Percentiles rank a stretch among this genome's conserved stretches.
Evolutionary conservation across 2,329 filamentous ascomycete genomes (phyloP).

Genomic region (Ceratocystis eucalypticola): DNA sequence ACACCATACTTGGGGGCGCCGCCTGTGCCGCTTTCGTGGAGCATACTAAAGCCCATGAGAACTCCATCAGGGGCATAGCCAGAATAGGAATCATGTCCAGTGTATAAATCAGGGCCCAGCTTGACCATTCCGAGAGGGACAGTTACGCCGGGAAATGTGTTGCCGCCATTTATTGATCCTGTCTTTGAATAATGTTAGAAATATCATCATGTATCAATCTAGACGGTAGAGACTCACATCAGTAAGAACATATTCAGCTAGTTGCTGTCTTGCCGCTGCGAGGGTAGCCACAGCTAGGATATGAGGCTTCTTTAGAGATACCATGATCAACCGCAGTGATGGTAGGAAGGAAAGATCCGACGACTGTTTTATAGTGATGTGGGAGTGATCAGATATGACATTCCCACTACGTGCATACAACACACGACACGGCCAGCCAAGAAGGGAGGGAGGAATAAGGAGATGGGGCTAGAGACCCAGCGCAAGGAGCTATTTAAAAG

Average conservation of each 20-base stretch:
- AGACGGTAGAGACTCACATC: slow-evolving; percentile 24
- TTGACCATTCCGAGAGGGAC: slow-evolving; percentile 37
- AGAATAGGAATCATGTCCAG: slow-evolving; percentile 38
- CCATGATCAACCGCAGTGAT: background rate
- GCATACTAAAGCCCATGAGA: slow-evolving; percentile 48
- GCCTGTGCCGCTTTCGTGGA: slow-evolving; percentile 54
- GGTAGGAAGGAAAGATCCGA: background rate
- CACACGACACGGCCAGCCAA: no score
- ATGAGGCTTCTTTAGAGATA: background rate
- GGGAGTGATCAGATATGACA: no score
- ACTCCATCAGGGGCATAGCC: slow-evolving; percentile 38
- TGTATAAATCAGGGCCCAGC: slow-evolving; percentile 37
- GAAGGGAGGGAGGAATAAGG: no score
- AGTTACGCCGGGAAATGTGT: slow-evolving; percentile 38
- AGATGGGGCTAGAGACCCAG: no score
- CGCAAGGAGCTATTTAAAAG: no score
- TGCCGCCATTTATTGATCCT: slow-evolving; percentile 34
- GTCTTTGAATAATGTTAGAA: slow-evolving; percentile 27
- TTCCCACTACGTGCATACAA: no score
- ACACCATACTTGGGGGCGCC: slow-evolving; percentile 59
- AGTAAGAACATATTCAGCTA: slow-evolving; percentile 28
- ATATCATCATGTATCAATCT: background rate
- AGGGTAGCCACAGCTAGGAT: background rate
- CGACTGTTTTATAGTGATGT: no score
- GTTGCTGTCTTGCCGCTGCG: slow-evolving; percentile 19